Evolutionary conservation across 371 early-diverging fungal genomes (phyloP), one percentile per base, ranked within the genome.

Genomic region (Saksenaea oblongispora): DNA sequence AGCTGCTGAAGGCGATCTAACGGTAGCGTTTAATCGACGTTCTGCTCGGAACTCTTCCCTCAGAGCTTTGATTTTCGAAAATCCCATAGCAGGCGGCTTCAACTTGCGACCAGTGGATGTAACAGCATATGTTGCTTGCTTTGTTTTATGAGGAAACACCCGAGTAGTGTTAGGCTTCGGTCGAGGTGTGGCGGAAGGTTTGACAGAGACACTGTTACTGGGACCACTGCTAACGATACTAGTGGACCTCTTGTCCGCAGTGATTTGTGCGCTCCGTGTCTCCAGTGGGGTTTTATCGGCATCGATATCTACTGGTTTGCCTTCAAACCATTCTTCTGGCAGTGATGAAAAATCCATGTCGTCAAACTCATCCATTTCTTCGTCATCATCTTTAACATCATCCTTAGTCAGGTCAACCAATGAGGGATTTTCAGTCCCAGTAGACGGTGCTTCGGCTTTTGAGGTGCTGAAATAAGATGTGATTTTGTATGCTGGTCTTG

Each of bases 81-180:
- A 78, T 11, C 81, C 81, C 74, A 78, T 78, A 11, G 77, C 54
- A 1, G 82, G 82, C 5, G 71, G 75, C 34, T 60, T 63, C 9
- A 82, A 55, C 24, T 72, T 73, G 1, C 79, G 69, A 5, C 82
- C 82, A 2, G 70, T 75, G 5, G 74, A 66, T 3, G 80, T 80
- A 14, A 80, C 80, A 17, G 80, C 77, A 63, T 69, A 80, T 0
- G 71, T 63, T 3, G 70, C 70, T 3, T 56, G 60, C 13, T 66
- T 64, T 0, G 28, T 42, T 37, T 57, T 53, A 5, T 65, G 58
- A 11, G 66, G 56, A 54, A 60, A 66, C 2, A 76, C 59, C 10
- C 71, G 69, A 5, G 68, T 11, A 26, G 35, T n/a, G 31, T 65
- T 59, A 2, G 35, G 34, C 27, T 56, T 67, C 13, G 66, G 34